Conservation (phyloP, 2,329 filamentous ascomycete species). For the Fusarium buharicum region DNA sequence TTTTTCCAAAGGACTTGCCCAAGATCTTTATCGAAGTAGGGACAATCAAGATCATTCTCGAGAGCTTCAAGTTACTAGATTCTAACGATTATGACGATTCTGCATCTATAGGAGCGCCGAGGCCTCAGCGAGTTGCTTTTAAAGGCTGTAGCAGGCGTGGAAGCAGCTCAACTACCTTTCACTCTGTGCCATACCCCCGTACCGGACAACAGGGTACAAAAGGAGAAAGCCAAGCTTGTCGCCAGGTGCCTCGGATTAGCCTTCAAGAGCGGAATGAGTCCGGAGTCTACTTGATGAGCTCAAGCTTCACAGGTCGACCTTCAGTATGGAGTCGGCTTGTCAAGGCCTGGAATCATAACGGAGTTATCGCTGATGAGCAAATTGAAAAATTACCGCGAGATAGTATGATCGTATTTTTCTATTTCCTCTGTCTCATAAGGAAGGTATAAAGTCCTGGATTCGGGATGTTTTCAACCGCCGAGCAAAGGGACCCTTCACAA, state of each 20-base stretch:
- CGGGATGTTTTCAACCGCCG: too few relatives aligned
- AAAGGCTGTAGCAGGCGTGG: background rate
- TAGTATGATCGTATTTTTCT: too few relatives aligned
- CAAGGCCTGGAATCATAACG: background rate
- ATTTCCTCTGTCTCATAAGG: too few relatives aligned
- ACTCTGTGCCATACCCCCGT: background rate
- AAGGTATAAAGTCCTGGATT: too few relatives aligned
- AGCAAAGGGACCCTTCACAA: too few relatives aligned
- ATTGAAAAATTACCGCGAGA: too few relatives aligned
- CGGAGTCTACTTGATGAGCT: background rate
- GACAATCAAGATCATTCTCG: background rate
- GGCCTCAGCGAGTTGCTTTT: background rate
- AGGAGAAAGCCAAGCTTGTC: background rate
- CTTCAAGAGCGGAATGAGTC: background rate
- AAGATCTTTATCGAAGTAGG: background rate
- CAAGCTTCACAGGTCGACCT: background rate
- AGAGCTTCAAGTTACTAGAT: background rate
- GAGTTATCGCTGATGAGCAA: background rate
- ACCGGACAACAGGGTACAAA: background rate
- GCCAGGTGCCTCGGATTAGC: background rate
- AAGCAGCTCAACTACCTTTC: rapidly evolving
- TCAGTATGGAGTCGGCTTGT: background rate
- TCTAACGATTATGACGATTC: background rate
- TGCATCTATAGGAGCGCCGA: background rate
- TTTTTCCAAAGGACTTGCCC: background rate